phyloP scores from a whole-genome alignment of 2,329 filamentous ascomycete species.

The Sporothrix luriei region DNA sequence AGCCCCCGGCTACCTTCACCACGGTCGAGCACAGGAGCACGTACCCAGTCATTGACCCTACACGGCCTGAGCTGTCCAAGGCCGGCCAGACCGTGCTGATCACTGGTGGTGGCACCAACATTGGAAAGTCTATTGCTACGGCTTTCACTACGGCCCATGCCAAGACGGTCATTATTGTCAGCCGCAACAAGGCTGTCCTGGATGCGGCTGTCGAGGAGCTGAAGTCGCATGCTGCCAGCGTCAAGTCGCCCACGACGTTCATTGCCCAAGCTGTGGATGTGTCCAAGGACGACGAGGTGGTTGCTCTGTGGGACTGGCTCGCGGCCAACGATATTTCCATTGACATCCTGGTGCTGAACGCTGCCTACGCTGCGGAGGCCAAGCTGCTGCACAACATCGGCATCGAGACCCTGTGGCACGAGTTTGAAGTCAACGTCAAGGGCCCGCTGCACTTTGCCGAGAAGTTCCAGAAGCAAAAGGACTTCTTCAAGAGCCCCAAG shows the following conservation, averaged over 20 bases:
- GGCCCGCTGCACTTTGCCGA: conserved; percentile 34
- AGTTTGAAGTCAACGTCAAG: conserved; percentile 36
- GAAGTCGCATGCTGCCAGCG: background rate
- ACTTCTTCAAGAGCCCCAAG: background rate
- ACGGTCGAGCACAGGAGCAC: conserved; percentile 40
- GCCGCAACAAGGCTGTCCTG: conserved; percentile 31
- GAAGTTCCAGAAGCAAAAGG: conserved; percentile 34
- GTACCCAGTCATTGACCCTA: conserved; percentile 46
- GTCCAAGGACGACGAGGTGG: conserved; percentile 8
- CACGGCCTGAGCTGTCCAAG: conserved; percentile 46
- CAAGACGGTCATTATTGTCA: conserved; percentile 30
- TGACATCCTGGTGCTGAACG: conserved; percentile 46
- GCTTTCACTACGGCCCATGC: conserved; percentile 30
- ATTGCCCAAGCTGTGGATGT: conserved; percentile 1
- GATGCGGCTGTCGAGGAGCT: conserved; percentile 20
- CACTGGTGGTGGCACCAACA: conserved; percentile 32
- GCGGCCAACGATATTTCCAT: conserved; percentile 32
- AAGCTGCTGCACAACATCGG: conserved; percentile 32
- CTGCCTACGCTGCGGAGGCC: conserved; percentile 31
- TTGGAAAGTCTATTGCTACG: conserved; percentile 33
- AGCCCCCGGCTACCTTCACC: conserved; percentile 25
- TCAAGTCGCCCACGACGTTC: conserved; percentile 19
- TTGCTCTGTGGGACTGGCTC: conserved; percentile 26
- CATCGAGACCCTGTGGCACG: conserved; percentile 32
- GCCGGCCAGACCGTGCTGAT: conserved; percentile 46